Evolutionary conservation across 2,329 filamentous ascomycete genomes (phyloP).

Genomic region (Aspergillus awamori): DNA sequence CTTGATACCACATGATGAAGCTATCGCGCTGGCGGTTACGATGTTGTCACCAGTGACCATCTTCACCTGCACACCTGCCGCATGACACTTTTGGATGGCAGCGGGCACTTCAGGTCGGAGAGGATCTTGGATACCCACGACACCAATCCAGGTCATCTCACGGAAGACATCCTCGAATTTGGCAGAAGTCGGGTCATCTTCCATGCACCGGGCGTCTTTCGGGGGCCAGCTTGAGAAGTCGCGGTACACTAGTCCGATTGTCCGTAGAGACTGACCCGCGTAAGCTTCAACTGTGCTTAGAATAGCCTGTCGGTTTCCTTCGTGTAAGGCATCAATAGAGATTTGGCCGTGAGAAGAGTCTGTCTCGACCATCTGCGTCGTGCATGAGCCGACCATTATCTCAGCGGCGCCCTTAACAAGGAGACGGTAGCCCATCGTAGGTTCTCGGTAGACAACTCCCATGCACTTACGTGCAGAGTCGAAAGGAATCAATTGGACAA

Average conservation of each 20-base stretch:
- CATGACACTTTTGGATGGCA: slow-evolving; percentile 68
- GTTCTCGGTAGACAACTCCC: slow-evolving; percentile 50
- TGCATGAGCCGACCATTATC: slow-evolving; percentile 45
- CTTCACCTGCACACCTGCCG: slow-evolving; percentile 70
- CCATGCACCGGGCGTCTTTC: slow-evolving; percentile 54
- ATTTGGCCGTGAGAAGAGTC: slow-evolving; percentile 29
- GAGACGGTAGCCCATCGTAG: slow-evolving; percentile 45
- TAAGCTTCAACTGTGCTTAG: slow-evolving; percentile 46
- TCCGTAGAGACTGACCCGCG: slow-evolving; percentile 65
- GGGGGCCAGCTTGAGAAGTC: slow-evolving; percentile 73
- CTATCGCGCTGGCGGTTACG: slow-evolving; percentile 72
- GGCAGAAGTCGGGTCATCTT: slow-evolving; percentile 65
- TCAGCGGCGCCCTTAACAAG: slow-evolving; percentile 55
- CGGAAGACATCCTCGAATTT: slow-evolving; percentile 70
- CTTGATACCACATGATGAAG: slow-evolving; percentile 71
- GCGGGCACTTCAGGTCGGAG: slow-evolving; percentile 68
- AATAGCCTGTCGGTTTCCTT: slow-evolving; percentile 29
- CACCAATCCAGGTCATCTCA: slow-evolving; percentile 72
- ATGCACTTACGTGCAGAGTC: slow-evolving; percentile 74
- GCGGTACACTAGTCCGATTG: slow-evolving; percentile 72
- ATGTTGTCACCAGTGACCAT: slow-evolving; percentile 76
- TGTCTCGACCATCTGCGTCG: slow-evolving; percentile 37
- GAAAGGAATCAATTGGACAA: slow-evolving; percentile 72
- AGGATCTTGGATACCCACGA: slow-evolving; percentile 76
- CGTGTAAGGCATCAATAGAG: slow-evolving; percentile 17